Base-by-base conservation (phyloP, 768 basidiomycete species). In the Lepiota subincarnata region DNA sequence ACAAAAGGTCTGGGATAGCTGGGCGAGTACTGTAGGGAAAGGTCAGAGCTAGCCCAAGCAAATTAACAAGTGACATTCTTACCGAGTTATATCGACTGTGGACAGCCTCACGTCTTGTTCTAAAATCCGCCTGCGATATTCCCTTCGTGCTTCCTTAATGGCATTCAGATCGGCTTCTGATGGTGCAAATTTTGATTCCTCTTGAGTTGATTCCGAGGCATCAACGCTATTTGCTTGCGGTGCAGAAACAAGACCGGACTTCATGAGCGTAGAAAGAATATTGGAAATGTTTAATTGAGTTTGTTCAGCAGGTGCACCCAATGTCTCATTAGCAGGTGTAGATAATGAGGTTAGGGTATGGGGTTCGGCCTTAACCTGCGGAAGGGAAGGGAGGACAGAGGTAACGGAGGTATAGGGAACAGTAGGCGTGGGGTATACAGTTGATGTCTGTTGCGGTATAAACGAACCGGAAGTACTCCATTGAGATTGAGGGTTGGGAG, bases 41-140 rank as follows among this genome's bases (percentile, higher is more conserved):
- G 4, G 41, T 55, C 37, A 58, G 41, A 66, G 41, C 42, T 18
- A 35, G 13, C 20, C 18, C 6, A n/a, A 22, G 10, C 45, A 3
- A 31, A 20, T 16, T 20, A 2, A 50, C 5, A 8, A 46, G 43
- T 44, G 43, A 35, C 5, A 18, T 31, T 69, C 79, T 49, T 69
- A 93, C 92, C 77, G 85, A 34, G 78, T 72, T 6, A 94, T 82
- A 57, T 88, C 92, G n/a, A 80, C 65, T 50, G 77, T 84, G 1
- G 77, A 81, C 20, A 93, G 71, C 53, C 77, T 78, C 52, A 92
- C 75, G 31, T 77, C 73, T 53, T 87, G 76, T 2, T 75, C 68
- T 13, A 92, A 69, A 4, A 93, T 73, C 1, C 72, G 69, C 51
- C 76, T 75, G 60, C 84, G 75, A 65, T 93, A 91, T 18, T 73